A percentile compares a stretch with the other conserved stretches of the same genome.
Evolutionary conservation across 2,329 filamentous ascomycete species (phyloP).

Genomic region (Cercospora zeae-maydis): DNA sequence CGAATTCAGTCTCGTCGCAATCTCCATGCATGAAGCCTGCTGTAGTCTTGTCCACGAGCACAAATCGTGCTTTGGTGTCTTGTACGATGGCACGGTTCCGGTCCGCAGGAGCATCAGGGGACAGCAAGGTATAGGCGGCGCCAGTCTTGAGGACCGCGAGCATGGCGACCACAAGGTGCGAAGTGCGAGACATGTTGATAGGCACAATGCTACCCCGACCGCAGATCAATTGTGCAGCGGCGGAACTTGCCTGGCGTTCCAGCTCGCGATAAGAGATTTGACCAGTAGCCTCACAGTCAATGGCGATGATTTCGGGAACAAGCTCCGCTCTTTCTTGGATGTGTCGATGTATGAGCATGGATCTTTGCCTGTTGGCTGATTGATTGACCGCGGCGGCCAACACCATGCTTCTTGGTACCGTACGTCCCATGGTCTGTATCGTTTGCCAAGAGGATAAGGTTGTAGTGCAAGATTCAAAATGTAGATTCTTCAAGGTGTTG

Average conservation of each 20-base stretch:
- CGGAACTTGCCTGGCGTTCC: background rate
- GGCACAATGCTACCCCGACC: background rate
- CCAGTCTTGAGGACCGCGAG: background rate
- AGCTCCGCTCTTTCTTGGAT: background rate
- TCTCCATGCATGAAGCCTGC: background rate
- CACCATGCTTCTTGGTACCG: background rate
- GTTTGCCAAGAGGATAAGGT: background rate
- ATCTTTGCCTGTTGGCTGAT: background rate
- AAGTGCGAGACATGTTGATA: background rate
- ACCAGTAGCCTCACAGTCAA: background rate
- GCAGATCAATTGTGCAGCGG: background rate
- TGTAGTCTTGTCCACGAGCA: background rate
- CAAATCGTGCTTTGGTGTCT: background rate
- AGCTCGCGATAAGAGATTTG: background rate
- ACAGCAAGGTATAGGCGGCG: background rate
- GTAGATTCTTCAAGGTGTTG: background rate
- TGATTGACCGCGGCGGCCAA: background rate
- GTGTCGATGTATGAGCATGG: background rate
- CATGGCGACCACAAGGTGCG: background rate
- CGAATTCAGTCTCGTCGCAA: background rate
- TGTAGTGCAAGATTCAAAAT: background rate
- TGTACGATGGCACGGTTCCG: background rate
- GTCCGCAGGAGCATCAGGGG: background rate
- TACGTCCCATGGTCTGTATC: background rate
- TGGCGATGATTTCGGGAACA: background rate